Percentiles rank a stretch among this genome's conserved stretches.
These are phyloP conservation scores for Beta macrorhiza DNA, from an alignment of 179 eudicot genomes.

Conservation along the genomic window DNA sequence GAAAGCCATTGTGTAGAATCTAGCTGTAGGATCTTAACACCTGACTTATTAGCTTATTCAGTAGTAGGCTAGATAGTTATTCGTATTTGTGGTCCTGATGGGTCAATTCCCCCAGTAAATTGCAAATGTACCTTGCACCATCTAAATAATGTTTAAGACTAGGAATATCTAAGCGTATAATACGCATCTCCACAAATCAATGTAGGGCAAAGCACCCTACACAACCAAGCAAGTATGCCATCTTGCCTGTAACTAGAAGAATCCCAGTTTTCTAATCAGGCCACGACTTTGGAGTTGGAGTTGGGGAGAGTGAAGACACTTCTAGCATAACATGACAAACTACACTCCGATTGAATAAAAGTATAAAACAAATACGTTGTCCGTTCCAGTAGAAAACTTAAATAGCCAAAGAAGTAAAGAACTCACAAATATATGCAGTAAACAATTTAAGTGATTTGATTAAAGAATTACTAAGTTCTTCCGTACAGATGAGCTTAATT, in stretches of 20 bases:
- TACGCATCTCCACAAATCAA: conserved; percentile 10
- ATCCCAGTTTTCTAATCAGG: conserved; percentile 26
- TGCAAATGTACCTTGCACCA: conserved; percentile 7
- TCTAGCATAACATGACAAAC: not conserved
- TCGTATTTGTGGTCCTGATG: conserved; percentile 28
- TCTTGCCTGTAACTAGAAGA: conserved; percentile 37
- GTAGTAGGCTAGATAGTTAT: conserved; percentile 11
- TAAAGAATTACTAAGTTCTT: conserved; percentile 8
- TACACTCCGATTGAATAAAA: conserved; percentile 5
- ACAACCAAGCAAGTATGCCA: conserved; percentile 29
- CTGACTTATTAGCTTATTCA: conserved; percentile 3
- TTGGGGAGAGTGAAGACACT: not conserved
- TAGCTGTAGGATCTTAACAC: conserved; percentile 16
- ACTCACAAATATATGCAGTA: conserved; percentile 6
- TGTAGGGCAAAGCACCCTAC: conserved; percentile 38
- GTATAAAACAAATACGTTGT: not conserved
- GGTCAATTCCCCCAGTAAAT: conserved; percentile 13
- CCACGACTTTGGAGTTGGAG: conserved; percentile 6
- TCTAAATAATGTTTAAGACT: conserved; percentile 19
- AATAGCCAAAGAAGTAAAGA: not conserved
- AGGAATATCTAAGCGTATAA: conserved; percentile 14
- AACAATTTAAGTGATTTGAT: conserved; percentile 14
- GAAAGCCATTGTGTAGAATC: not conserved
- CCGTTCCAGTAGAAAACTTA: conserved; percentile 13
- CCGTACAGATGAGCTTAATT: not conserved